Evolutionary conservation across 805 yeast genomes (phyloP).

Genomic region (Lipomyces sp.): DNA sequence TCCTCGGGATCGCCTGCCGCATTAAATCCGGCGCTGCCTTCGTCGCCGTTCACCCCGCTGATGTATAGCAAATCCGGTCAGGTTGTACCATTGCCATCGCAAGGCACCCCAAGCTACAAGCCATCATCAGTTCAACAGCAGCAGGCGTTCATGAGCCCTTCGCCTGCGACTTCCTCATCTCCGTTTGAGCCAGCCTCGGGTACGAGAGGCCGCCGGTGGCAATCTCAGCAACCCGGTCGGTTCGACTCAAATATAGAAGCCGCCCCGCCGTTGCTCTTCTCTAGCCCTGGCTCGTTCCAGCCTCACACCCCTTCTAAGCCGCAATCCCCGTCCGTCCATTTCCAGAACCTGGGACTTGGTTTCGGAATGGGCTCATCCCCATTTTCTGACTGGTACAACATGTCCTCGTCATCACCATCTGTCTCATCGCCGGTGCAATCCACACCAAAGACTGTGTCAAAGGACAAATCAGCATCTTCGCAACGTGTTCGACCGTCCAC

Average conservation of each 20-base stretch:
- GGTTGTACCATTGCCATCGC: conserved; percentile 8
- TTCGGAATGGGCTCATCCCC: conserved; percentile 10
- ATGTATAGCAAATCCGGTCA: conserved; percentile 10
- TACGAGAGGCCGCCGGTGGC: neutral
- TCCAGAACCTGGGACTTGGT: conserved; percentile 8
- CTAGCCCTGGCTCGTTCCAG: neutral
- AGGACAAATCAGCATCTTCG: neutral
- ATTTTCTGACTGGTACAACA: conserved; percentile 22
- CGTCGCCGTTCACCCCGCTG: conserved; percentile 10
- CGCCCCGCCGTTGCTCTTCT: neutral
- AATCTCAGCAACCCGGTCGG: conserved; percentile 4
- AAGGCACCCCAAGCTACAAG: neutral
- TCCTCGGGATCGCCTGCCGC: conserved; percentile 12
- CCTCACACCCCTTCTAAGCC: conserved; percentile 11
- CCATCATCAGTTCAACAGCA: neutral
- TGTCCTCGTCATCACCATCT: neutral
- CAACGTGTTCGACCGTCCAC: conserved; percentile 5
- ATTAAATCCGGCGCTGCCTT: neutral
- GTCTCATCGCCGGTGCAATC: neutral
- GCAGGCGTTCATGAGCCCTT: conserved; percentile 5
- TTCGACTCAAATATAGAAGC: neutral
- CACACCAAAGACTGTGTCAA: neutral
- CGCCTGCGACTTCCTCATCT: conserved; percentile 9
- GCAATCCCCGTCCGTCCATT: neutral
- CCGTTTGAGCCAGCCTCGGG: conserved; percentile 1